Base-by-base conservation (phyloP, 495 filamentous ascomycete species). In the Aspergillus steynii region DNA sequence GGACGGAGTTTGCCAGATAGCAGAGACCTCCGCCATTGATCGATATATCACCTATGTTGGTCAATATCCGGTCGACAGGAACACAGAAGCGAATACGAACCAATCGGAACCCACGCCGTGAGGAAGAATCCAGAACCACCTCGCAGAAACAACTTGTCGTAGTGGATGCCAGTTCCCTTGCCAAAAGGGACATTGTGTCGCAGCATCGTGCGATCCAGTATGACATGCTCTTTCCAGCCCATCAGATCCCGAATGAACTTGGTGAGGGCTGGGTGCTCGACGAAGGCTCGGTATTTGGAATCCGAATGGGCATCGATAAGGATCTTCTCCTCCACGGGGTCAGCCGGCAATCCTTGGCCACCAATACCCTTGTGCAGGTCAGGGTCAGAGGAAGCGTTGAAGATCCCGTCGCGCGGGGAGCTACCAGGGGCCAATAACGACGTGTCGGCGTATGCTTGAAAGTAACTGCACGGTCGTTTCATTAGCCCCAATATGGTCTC, bases 91-190 rank as follows among this genome's bases (percentile, higher is more conserved):
- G n/a, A 29, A 26, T 52, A 9, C 61, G 56, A 32, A 69, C 66
- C 83, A 32, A 85, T 83, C 1, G 82, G 83, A 0, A 84, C 80
- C 84, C 83, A 86, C 1, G 81, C 82, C 14, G 82, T 86, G n/a
- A 85, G 59, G 55, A 74, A 77, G 5, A 75, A 80, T 4, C 76
- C 70, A n/a, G 80, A 74, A 1, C 82, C 83, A 46, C 76, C 66
- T 14, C 83, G 68, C 5, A 86, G 70, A 62, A 85, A 86, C 7
- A 82, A 76, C 63, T 83, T 82, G 53, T 86, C 83, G 55, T 85
- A 85, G 59, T 86, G 84, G 0, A 85, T 78, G 1, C 79, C 81
- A 15, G 81, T 85, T 25, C 81, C 78, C 49, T 76, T 68, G 9
- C 76, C 78, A 20, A 77, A 72, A 2, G 84, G 84, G 3, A 81